Evolutionary conservation across 2,329 filamentous ascomycete genomes (phyloP).

Genomic region (Aspergillus hiratsukae): DNA sequence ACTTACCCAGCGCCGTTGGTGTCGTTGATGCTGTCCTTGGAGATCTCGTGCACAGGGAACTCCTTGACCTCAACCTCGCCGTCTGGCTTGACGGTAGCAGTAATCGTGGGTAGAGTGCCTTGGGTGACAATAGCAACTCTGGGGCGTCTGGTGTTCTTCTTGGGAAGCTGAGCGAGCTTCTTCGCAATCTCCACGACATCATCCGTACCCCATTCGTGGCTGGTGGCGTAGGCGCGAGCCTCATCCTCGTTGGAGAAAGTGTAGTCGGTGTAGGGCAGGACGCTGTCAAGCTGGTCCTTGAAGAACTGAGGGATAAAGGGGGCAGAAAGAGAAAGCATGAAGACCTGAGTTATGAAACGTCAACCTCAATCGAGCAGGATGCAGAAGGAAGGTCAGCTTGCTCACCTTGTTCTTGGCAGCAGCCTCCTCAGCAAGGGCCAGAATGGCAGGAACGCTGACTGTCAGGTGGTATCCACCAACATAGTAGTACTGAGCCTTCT

Average conservation of each 20-base stretch:
- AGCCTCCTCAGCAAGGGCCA: conserved; percentile 86
- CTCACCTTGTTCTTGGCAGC: conserved; percentile 77
- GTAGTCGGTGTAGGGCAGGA: conserved; percentile 89
- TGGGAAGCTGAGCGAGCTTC: conserved; percentile 80
- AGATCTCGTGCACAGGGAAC: conserved; percentile 77
- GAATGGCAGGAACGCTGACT: conserved; percentile 84
- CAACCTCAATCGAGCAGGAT: conserved; percentile 3
- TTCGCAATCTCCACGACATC: conserved; percentile 82
- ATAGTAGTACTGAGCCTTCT: conserved; percentile 85
- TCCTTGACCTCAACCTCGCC: conserved; percentile 63
- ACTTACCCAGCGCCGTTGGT: conserved; percentile 81
- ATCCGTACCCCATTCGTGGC: conserved; percentile 68
- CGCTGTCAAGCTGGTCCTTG: conserved; percentile 87
- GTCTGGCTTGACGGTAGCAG: conserved; percentile 67
- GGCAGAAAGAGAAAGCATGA: conserved; percentile 86
- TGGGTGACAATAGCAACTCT: conserved; percentile 91
- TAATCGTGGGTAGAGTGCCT: conserved; percentile 83
- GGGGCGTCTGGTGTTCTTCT: conserved; percentile 81
- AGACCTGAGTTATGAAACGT: conserved; percentile 45
- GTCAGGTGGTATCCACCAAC: conserved; percentile 97
- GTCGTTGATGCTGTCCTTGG: conserved; percentile 77
- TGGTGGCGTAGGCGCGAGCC: conserved; percentile 79
- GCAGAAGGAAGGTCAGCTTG: neutral
- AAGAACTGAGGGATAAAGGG: conserved; percentile 98
- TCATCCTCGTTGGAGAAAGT: conserved; percentile 97